phyloP scores from a whole-genome alignment of 176 grass and related monocot species.

The Paspalum notatum region DNA sequence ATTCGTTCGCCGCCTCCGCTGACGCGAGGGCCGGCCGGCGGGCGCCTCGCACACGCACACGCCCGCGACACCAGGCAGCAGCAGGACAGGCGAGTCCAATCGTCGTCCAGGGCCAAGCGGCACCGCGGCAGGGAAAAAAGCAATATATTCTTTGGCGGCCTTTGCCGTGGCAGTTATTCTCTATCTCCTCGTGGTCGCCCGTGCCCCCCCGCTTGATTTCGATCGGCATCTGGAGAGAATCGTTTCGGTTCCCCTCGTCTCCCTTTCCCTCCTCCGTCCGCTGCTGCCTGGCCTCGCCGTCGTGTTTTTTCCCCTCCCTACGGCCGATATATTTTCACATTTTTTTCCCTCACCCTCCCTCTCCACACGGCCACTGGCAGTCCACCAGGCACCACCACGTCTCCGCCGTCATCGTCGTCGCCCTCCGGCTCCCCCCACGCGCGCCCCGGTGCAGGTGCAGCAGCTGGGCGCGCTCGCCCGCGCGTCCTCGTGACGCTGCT shows the following conservation, averaged over 20 bases:
- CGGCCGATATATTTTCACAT: background rate
- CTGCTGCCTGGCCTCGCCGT: background rate
- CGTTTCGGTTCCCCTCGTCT: constrained; percentile 29
- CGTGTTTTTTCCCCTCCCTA: no score
- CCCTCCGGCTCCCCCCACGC: background rate
- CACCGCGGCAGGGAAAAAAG: background rate
- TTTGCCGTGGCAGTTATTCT: constrained; percentile 24
- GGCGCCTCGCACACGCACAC: background rate
- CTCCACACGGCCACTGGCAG: constrained; percentile 19
- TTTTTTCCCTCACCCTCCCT: no score
- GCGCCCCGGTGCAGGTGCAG: background rate
- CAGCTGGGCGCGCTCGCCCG: background rate
- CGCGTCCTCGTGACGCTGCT: constrained; percentile 37
- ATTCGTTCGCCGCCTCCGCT: constrained; percentile 5
- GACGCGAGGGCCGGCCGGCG: background rate
- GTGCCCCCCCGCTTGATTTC: constrained; percentile 17
- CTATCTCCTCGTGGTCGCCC: background rate
- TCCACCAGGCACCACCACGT: constrained; percentile 17
- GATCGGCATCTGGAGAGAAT: constrained; percentile 15
- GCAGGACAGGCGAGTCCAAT: background rate
- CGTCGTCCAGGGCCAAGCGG: background rate
- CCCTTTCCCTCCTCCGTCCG: background rate
- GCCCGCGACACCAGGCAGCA: background rate
- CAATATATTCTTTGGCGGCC: background rate
- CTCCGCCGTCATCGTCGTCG: constrained; percentile 16